A percentile compares a stretch with the other conserved stretches of the same genome.
Evolutionary conservation across 768 basidiomycete genomes (phyloP).

Genomic region (Nidula microcarpa): DNA sequence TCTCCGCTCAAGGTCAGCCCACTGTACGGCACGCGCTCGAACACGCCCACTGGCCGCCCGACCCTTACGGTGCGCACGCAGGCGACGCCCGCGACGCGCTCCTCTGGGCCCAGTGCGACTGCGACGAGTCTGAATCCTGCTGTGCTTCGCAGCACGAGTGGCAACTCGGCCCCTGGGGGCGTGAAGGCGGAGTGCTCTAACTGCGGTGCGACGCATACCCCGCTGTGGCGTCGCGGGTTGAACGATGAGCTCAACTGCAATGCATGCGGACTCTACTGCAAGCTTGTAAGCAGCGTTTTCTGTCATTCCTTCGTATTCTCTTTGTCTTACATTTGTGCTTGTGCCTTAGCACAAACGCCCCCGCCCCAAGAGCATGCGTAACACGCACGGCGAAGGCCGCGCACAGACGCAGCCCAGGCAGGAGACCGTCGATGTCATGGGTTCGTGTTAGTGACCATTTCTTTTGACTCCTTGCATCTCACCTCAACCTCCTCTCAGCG

Average conservation of each 20-base stretch:
- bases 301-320: constrained; percentile 1
- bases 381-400: constrained; percentile 69
- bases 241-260: constrained; percentile 91
- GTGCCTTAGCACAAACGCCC: constrained; percentile 74
- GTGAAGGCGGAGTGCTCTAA: constrained; percentile 85
- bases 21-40: constrained; percentile 47
- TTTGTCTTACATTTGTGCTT: constrained; percentile 6
- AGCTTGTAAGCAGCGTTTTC: constrained; percentile 50
- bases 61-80: constrained; percentile 62
- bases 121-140: constrained; percentile 54
- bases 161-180: constrained; percentile 47
- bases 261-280: constrained; percentile 85
- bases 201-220: constrained; percentile 86
- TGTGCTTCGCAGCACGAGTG: constrained; percentile 27
- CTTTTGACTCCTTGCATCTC: constrained; percentile 22
- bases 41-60: constrained; percentile 44
- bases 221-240: constrained; percentile 81
- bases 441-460: constrained; percentile 39
- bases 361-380: constrained; percentile 84
- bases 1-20: constrained; percentile 57
- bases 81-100: constrained; percentile 38
- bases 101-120: constrained; percentile 63
- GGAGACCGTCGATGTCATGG: constrained; percentile 72
- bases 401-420: constrained; percentile 60
- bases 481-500: constrained; percentile 40